Evolutionary conservation across 2,329 filamentous ascomycete genomes (phyloP), one percentile per base, ranked within the genome.

Genomic region (Alternaria panax): DNA sequence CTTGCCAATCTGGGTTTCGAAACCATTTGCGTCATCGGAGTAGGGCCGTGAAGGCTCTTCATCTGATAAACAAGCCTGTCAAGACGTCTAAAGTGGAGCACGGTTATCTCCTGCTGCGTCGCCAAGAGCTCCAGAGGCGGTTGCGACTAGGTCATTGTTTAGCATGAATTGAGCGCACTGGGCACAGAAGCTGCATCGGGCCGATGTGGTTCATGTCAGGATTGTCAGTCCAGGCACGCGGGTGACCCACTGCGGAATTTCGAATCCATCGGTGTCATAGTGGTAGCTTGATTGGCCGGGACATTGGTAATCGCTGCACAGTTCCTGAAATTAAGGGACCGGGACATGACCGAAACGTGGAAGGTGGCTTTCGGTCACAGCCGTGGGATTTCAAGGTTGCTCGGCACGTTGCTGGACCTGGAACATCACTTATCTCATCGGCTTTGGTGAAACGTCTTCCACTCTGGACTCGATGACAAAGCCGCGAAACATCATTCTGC

Each of bases 201-300:
- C 61, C 58, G 61, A 64, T 47, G 34, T 28, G 25, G 42, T 30
- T 58, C 24, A 48, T 63, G 51, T 55, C 51, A 61, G 59, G 58
- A 45, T 43, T 54, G 38, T 46, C 32, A 50, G 12, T 59, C 47
- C 55, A 59, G 55, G 51, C 55, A 52, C 32, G 38, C 48, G 54
- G 50, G 40, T 46, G 53, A 52, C 50, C 46, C 50, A 54, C 54
- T 1, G 22, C 50, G 30, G 34, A 43, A 54, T 52, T 24, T 11
- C 28, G 18, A 30, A 27, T 41, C 51, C 32, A 51, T 56, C 45
- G 30, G 45, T 47, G 38, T 38, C 36, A 36, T 40, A 16, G 25
- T 28, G 24, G 38, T 18, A 12, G 18, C n/a, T 30, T 59, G 45
- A 59, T 59, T 59, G 45, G 57, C 25, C 20, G 7, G 20, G 14